Base-by-base conservation (phyloP, 129 eudicot genomes). In the Logfia minima region DNA sequence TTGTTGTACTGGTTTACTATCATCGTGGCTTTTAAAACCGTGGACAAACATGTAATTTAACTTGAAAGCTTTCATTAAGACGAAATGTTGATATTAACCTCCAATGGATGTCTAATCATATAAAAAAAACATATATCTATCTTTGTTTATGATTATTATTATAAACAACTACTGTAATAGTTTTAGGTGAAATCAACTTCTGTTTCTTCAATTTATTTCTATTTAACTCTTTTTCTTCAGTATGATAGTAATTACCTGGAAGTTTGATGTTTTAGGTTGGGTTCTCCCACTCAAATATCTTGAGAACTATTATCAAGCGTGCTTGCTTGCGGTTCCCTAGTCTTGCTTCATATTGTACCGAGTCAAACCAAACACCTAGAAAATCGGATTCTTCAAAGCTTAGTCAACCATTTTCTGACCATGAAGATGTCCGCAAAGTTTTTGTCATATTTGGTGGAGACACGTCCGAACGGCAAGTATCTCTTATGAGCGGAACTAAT, bases 401-500 rank as follows among this genome's bases (percentile, higher is more conserved):
- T 72, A 71, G 37, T 43, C 71, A 76, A 85, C 55, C 62, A 37
- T 8, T 68, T 66, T 52, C 89, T 37, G 45, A 80, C 78, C 37
- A 66, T 32, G 77, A 79, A 64, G 66, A 70, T 75, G 67, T 22
- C 75, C 81, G 64, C 22, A 92, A 92, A 79, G 94, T 88, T 62
- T 92, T 83, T 82, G 94, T 92, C 34, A 85, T 92, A 73, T 92
- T 92, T 82, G 98, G 98, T 37, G 96, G 98, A 59, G 93, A 88
- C 84, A 88, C 98, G 29, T 92, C 98, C 19, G 98, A 92, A 72
- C 89, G 98, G 53, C 98, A 92, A 83, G 98, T 92, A 68, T 92
- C 98, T 60, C 96, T 92, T 51, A 92, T 92, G 98, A 92, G 98
- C 70, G 98, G 98, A 72, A 92, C 98, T 26, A 92, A 92, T 76